Base-by-base conservation (phyloP, 805 yeast species). In the Grigorovia transvaalensis region DNA sequence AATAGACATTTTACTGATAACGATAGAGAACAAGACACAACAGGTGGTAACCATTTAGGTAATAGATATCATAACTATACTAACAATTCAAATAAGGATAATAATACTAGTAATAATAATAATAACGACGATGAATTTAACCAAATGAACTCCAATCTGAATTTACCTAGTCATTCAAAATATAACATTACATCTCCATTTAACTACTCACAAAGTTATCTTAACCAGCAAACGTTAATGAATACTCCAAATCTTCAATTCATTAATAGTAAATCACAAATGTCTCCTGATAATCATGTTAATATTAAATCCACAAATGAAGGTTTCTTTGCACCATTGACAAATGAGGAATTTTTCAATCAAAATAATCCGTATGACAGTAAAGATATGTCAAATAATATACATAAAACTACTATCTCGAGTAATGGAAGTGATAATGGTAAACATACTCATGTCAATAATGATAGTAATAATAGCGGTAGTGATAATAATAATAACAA, bases 61-160 rank as follows among this genome's bases (percentile, higher is more conserved):
- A 63, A 60, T 50, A 57, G 59, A 18, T 61, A 62, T 41, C 58
- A 54, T 47, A 62, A 62, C 50, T 55, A 53, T n/a, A 30, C 13
- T 13, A n/a, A n/a, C 11, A 30, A 29, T n/a, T 17, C 29, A 29
- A 12, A 23, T 23, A 23, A 23, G 27, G 27, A 19, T 15, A 57
- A 59, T 20, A 53, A 57, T 27, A 60, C 58, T 11, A 56, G 54
- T 45, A 61, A 61, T 13, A 38, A 35, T 45, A 29, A 35, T 45
- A 29, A 45, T 45, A 45, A 17, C 23, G 23, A 33, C n/a, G 40
- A 38, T 30, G 29, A 42, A 15, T 35, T 38, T 44, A 50, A 49
- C 30, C 47, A 44, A 20, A 49, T 38, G 17, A n/a, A 38, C 9
- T 15, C n/a, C 15, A n/a, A n/a, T 13, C 5, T 38, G 8, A 15